phyloP scores from a whole-genome alignment of 2,329 filamentous ascomycete species.

The Reticulascus tulasneorum region DNA sequence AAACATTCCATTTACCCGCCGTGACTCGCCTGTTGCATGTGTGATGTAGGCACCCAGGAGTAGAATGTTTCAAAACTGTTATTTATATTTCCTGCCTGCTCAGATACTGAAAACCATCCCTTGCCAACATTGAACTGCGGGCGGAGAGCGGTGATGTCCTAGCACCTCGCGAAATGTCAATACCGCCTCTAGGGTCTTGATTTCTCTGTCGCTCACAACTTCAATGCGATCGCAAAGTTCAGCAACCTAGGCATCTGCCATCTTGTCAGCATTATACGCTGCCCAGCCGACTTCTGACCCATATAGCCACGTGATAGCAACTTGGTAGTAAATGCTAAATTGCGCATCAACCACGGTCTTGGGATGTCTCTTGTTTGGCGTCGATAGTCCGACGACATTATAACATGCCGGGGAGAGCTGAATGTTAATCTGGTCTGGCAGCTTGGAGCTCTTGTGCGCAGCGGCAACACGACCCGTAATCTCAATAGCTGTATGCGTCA shows the following conservation, averaged over 20 bases:
- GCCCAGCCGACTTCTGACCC: slow-evolving; percentile 19
- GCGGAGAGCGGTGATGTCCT: too few relatives aligned
- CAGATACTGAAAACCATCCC: too few relatives aligned
- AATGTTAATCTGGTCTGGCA: slow-evolving; percentile 15
- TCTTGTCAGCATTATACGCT: slow-evolving; percentile 18
- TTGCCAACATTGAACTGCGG: too few relatives aligned
- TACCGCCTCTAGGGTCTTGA: slow-evolving; percentile 14
- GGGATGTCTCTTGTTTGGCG: slow-evolving; percentile 19
- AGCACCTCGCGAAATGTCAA: too few relatives aligned
- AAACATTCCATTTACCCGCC: too few relatives aligned
- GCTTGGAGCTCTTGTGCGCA: slow-evolving; percentile 5
- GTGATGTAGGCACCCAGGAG: too few relatives aligned
- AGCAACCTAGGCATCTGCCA: slow-evolving; percentile 14
- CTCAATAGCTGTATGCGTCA: slow-evolving; percentile 24
- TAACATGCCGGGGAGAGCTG: slow-evolving; percentile 17
- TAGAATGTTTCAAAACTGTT: too few relatives aligned
- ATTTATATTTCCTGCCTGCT: too few relatives aligned
- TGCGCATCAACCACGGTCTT: slow-evolving; percentile 23
- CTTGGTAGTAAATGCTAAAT: slow-evolving; percentile 24
- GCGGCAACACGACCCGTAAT: slow-evolving; percentile 15
- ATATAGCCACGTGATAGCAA: slow-evolving; percentile 21
- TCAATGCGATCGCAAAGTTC: slow-evolving; percentile 17
- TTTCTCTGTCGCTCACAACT: slow-evolving; percentile 11
- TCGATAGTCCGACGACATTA: slow-evolving; percentile 17
- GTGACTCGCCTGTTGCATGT: too few relatives aligned